A percentile compares a stretch with the other conserved stretches of the same genome.
Evolutionary conservation across 139 green algal genomes (phyloP).

Genomic region (Chlorella sp.): DNA sequence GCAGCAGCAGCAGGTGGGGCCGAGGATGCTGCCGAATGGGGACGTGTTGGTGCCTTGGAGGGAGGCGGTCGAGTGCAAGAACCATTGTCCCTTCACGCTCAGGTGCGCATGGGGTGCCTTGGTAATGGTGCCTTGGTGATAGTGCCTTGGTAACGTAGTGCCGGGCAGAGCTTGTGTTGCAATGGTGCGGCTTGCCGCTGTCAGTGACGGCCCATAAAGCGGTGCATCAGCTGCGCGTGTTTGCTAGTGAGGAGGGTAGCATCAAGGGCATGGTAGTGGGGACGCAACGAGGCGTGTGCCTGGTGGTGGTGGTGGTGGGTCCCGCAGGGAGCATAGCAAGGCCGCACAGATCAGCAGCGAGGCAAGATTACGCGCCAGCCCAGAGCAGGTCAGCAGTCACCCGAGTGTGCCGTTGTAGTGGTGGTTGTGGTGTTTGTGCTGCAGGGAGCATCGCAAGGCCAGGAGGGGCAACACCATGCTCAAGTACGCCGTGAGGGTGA

Average conservation of each 20-base stretch:
- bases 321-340: not conserved
- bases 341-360: not conserved
- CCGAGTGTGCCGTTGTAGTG: not conserved
- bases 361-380: not conserved
- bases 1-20: not conserved
- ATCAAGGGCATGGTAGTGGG: too few species aligned
- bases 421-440: not conserved
- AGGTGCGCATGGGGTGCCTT: not conserved
- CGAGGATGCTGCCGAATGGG: not conserved
- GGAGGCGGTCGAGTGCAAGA: not conserved
- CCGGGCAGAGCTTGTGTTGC: too few species aligned
- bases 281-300: too few species aligned
- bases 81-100: not conserved
- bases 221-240: too few species aligned
- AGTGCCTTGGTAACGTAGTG: too few species aligned
- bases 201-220: too few species aligned
- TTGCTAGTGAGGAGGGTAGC: too few species aligned
- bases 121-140: too few species aligned
- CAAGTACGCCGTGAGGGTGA: not conserved
- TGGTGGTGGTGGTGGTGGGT: not conserved
- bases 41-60: not conserved
- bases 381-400: not conserved
- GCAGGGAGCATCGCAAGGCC: not conserved
- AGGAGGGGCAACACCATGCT: not conserved
- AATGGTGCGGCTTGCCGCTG: too few species aligned